phyloP scores from a whole-genome alignment of 805 yeast genomes.

The Lipomyces yamadae region DNA sequence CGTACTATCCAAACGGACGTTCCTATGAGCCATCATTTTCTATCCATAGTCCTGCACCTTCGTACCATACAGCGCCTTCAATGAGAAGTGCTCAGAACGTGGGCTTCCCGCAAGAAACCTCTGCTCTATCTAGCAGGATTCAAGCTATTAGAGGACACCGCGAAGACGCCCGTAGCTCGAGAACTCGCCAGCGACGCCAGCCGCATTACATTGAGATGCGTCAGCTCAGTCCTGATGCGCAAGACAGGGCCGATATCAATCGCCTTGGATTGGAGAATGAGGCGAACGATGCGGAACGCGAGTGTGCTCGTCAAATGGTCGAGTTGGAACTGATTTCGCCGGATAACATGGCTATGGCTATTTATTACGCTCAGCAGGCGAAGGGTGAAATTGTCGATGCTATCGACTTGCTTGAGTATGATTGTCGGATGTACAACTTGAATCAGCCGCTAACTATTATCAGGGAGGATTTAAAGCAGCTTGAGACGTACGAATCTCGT shows the following conservation, averaged over 20 bases:
- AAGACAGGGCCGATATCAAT: conserved; percentile 32
- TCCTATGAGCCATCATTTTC: conserved; percentile 15
- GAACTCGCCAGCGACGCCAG: conserved; percentile 18
- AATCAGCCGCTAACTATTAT: conserved; percentile 1
- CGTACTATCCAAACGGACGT: not conserved
- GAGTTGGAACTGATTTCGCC: conserved; percentile 29
- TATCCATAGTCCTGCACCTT: conserved; percentile 14
- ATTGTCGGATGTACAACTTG: not conserved
- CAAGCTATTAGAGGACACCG: conserved; percentile 16
- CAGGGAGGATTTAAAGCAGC: conserved; percentile 31
- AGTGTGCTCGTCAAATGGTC: conserved; percentile 31
- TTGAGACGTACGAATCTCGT: conserved; percentile 22
- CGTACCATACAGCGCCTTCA: conserved; percentile 21
- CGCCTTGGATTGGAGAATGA: conserved; percentile 32
- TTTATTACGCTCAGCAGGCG: conserved; percentile 34
- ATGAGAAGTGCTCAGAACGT: not conserved
- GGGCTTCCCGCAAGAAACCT: conserved; percentile 8
- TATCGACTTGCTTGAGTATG: conserved; percentile 32
- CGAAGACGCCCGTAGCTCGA: conserved; percentile 12
- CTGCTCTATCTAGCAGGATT: conserved; percentile 16
- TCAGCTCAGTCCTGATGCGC: conserved; percentile 32
- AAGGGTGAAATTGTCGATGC: conserved; percentile 35
- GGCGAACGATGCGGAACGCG: conserved; percentile 30
- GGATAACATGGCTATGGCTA: conserved; percentile 35
- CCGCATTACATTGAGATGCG: conserved; percentile 31